Conservation (phyloP, 768 basidiomycete species). For the Scleroderma citrinum region DNA sequence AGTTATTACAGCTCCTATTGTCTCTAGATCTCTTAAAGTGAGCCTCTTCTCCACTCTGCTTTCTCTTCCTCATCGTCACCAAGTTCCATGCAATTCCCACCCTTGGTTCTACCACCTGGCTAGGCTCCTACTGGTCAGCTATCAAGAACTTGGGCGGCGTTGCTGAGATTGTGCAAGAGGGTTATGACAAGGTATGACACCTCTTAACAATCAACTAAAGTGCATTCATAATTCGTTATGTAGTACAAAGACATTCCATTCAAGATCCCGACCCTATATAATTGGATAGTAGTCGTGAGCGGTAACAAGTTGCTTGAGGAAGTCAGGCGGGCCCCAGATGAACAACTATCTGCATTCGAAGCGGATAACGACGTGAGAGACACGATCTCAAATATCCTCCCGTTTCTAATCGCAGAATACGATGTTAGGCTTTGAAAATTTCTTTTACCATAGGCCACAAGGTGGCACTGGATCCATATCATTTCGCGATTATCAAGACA, state of each 20-base stretch:
- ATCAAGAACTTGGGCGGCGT: not conserved
- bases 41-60: not conserved
- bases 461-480: slow-evolving; percentile 22
- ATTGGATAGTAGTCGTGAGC: slow-evolving; percentile 38
- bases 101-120: not conserved
- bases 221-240: not conserved
- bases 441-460: slow-evolving; percentile 33
- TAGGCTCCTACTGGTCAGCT: not conserved
- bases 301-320: slow-evolving; percentile 32
- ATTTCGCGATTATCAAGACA: slow-evolving; percentile 21
- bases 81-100: not conserved
- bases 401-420: not conserved
- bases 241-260: slow-evolving; percentile 25
- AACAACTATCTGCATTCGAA: slow-evolving; percentile 29
- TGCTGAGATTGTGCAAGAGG: not conserved
- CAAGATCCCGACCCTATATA: slow-evolving; percentile 18
- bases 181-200: not conserved
- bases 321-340: slow-evolving; percentile 33
- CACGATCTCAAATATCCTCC: not conserved
- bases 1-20: too few species aligned
- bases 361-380: slow-evolving; percentile 30
- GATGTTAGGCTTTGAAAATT: slow-evolving; percentile 29
- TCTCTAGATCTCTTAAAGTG: not conserved
- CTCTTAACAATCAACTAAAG: not conserved
- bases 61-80: too few species aligned